Conservation (phyloP, 495 filamentous ascomycete species). For the Durotheca rogersii region DNA sequence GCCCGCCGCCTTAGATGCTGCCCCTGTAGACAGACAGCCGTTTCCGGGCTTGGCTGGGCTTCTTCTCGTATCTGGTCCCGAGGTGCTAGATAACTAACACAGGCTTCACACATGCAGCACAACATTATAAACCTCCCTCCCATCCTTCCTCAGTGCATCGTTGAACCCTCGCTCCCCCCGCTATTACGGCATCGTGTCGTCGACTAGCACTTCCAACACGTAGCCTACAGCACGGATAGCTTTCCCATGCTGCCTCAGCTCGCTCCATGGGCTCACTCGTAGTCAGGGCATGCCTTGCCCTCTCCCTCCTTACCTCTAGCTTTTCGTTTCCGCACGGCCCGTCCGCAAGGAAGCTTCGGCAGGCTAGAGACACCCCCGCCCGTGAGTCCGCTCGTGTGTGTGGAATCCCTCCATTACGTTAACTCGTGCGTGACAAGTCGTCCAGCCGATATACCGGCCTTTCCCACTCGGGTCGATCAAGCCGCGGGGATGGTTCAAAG, state of each 20-base stretch:
- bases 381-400: constrained; percentile 8
- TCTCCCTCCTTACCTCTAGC: constrained; percentile 8
- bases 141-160: too few relatives aligned
- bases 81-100: too few relatives aligned
- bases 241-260: constrained; percentile 6
- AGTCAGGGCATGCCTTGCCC: constrained; percentile 18
- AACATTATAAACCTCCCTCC: too few relatives aligned
- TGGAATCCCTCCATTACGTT: constrained; percentile 1
- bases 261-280: constrained; percentile 16
- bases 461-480: constrained; percentile 60
- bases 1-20: too few relatives aligned
- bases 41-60: too few relatives aligned
- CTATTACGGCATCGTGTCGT: too few relatives aligned
- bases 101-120: too few relatives aligned
- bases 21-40: too few relatives aligned
- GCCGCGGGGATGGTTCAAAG: constrained; percentile 61
- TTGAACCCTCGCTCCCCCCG: too few relatives aligned
- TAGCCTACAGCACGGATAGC: not conserved
- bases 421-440: constrained; percentile 24
- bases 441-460: constrained; percentile 39
- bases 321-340: constrained; percentile 13
- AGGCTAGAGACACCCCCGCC: constrained; percentile 9
- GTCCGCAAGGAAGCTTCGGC: not conserved
- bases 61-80: too few relatives aligned
- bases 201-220: too few relatives aligned